These are phyloP conservation scores for Penicillium paxilli DNA, from an alignment of 495 filamentous ascomycete genomes.

Conservation along the genomic window DNA sequence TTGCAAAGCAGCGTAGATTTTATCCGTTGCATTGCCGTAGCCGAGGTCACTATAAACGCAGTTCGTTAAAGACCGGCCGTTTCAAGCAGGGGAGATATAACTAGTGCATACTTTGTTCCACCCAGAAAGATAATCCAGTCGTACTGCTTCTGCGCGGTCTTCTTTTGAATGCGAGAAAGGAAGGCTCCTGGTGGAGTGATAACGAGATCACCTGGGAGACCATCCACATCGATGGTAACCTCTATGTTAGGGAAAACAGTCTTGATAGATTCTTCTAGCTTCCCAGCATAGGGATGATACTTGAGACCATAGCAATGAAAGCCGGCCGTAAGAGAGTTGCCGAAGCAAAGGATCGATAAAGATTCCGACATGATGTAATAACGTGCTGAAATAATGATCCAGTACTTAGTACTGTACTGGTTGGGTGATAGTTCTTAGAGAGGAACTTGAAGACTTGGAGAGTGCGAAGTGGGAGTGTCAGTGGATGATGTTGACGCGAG, in stretches of 20 bases:
- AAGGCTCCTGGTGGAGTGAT: constrained; percentile 41
- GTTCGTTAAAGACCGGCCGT: not conserved
- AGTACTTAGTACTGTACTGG: too few relatives aligned
- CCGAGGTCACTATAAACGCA: constrained; percentile 42
- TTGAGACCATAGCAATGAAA: constrained; percentile 43
- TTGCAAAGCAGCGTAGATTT: constrained; percentile 42
- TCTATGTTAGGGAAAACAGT: constrained; percentile 8
- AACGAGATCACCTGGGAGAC: constrained; percentile 52
- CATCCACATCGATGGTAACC: constrained; percentile 37
- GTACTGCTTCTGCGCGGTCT: constrained; percentile 32
- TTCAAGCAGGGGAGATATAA: constrained; percentile 6
- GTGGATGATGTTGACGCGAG: too few relatives aligned
- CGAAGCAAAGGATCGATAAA: constrained; percentile 64
- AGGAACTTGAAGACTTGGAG: too few relatives aligned
- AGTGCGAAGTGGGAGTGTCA: too few relatives aligned
- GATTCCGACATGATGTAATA: too few relatives aligned
- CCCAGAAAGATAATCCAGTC: constrained; percentile 52
- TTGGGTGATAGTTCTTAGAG: too few relatives aligned
- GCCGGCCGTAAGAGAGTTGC: constrained; percentile 62
- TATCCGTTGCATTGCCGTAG: constrained; percentile 24
- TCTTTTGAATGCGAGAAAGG: constrained; percentile 40
- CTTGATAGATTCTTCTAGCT: constrained; percentile 23
- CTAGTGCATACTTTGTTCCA: constrained; percentile 54
- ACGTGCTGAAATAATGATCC: too few relatives aligned
- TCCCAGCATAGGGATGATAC: constrained; percentile 52